Conservation (phyloP, 768 basidiomycete species). For the Tephrocybe sp. region DNA sequence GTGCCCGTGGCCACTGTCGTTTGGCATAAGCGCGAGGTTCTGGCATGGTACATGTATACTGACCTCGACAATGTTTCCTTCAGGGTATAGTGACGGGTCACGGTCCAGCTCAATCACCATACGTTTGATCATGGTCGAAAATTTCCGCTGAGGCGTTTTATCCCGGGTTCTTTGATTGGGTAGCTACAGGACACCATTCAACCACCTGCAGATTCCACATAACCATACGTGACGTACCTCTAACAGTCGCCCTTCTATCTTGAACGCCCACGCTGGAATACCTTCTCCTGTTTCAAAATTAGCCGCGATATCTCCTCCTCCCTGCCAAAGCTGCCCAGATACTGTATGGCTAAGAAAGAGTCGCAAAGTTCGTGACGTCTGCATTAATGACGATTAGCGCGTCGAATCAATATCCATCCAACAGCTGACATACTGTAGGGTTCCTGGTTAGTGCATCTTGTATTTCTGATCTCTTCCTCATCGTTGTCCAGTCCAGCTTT, state of each 20-base stretch:
- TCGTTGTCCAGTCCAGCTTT: conserved; percentile 94
- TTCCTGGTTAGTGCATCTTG: conserved; percentile 82
- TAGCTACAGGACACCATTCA: conserved; percentile 34
- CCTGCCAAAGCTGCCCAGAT: conserved; percentile 86
- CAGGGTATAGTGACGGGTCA: conserved; percentile 76
- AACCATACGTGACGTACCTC: conserved; percentile 49
- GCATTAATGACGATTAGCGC: conserved; percentile 5
- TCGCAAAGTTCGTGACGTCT: conserved; percentile 84
- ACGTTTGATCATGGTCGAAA: conserved; percentile 81
- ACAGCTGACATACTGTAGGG: conserved; percentile 52
- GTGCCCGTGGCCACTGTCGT: conserved; percentile 60
- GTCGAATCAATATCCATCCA: conserved; percentile 7
- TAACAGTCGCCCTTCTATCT: conserved; percentile 83
- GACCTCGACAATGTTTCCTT: conserved; percentile 91
- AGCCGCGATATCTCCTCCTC: conserved; percentile 45
- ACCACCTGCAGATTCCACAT: not conserved
- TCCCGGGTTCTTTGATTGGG: conserved; percentile 66
- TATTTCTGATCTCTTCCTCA: conserved; percentile 86
- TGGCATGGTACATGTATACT: conserved; percentile 15
- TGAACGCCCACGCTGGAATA: conserved; percentile 87
- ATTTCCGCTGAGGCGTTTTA: conserved; percentile 65
- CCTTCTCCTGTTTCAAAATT: conserved; percentile 84
- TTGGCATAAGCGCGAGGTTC: not conserved
- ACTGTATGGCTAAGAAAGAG: conserved; percentile 89
- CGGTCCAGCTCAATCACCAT: conserved; percentile 88